Evolutionary conservation across 2,329 filamentous ascomycete species (phyloP).

Genomic region (Bipolaris zeicola): DNA sequence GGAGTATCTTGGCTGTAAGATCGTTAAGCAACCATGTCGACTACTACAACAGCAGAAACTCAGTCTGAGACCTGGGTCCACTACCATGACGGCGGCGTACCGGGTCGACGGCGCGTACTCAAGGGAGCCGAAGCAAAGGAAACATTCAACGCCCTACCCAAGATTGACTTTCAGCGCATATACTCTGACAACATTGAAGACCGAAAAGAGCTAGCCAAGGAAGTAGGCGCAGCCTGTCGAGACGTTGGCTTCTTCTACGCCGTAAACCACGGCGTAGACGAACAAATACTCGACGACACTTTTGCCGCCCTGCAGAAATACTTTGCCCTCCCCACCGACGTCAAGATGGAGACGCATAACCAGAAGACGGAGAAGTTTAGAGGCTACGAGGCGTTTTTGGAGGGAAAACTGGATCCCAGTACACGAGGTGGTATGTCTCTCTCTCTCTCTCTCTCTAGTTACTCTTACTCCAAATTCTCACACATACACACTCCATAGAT

Average conservation of each 20-base stretch:
- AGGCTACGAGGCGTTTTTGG: conserved; percentile 46
- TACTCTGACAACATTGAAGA: conserved; percentile 34
- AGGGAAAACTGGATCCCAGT: conserved; percentile 44
- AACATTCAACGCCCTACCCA: conserved; percentile 36
- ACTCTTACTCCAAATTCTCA: background rate
- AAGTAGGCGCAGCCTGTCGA: conserved; percentile 42
- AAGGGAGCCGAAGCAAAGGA: conserved; percentile 31
- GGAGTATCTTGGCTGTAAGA: background rate
- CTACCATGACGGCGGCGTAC: conserved; percentile 41
- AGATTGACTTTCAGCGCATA: conserved; percentile 39
- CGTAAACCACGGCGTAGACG: conserved; percentile 39
- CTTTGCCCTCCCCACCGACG: conserved; percentile 38
- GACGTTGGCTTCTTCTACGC: conserved; percentile 45
- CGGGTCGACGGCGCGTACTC: conserved; percentile 34
- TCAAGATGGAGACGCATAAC: conserved; percentile 47
- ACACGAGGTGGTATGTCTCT: conserved; percentile 36
- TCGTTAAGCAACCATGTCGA: conserved; percentile 14
- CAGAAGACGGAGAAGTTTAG: conserved; percentile 44
- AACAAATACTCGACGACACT: conserved; percentile 34
- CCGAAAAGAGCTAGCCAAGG: conserved; percentile 31
- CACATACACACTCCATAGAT: conserved; percentile 16
- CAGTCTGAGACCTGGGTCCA: conserved; percentile 29
- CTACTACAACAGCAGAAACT: conserved; percentile 17
- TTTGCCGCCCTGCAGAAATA: conserved; percentile 38
- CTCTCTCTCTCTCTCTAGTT: no score